Evolutionary conservation across 2,329 filamentous ascomycete genomes (phyloP).

Genomic region (Passalora sequoiae): DNA sequence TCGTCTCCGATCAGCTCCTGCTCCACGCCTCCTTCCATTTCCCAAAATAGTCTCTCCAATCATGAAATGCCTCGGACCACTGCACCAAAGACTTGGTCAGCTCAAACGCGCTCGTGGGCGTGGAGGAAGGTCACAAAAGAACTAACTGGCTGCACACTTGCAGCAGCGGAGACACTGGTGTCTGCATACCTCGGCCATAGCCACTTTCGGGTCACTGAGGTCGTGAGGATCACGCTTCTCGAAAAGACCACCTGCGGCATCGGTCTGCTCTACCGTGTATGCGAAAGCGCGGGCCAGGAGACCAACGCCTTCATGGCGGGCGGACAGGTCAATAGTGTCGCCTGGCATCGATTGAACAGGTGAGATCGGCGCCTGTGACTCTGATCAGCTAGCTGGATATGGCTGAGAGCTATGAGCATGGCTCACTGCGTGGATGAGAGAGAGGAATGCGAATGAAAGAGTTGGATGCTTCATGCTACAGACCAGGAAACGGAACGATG

Average conservation of each 20-base stretch:
- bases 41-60: background rate
- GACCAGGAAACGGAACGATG: too few relatives aligned
- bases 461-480: background rate
- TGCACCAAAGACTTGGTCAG: background rate
- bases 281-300: background rate
- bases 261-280: background rate
- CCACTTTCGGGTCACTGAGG: background rate
- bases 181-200: slow-evolving; percentile 3
- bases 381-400: too few relatives aligned
- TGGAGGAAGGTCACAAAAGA: background rate
- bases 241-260: background rate
- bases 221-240: background rate
- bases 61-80: slow-evolving; percentile 2
- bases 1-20: background rate
- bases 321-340: background rate
- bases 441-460: too few relatives aligned
- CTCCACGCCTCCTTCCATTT: background rate
- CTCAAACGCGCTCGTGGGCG: background rate
- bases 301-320: background rate
- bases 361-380: too few relatives aligned
- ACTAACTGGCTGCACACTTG: background rate
- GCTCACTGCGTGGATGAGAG: too few relatives aligned
- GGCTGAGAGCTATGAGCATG: too few relatives aligned
- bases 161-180: too few relatives aligned
- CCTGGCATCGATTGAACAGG: too few relatives aligned